A percentile compares a stretch with the other conserved stretches of the same genome.
phyloP scores from a whole-genome alignment of 805 yeast species.

The Zygosaccharomyces bisporus region DNA sequence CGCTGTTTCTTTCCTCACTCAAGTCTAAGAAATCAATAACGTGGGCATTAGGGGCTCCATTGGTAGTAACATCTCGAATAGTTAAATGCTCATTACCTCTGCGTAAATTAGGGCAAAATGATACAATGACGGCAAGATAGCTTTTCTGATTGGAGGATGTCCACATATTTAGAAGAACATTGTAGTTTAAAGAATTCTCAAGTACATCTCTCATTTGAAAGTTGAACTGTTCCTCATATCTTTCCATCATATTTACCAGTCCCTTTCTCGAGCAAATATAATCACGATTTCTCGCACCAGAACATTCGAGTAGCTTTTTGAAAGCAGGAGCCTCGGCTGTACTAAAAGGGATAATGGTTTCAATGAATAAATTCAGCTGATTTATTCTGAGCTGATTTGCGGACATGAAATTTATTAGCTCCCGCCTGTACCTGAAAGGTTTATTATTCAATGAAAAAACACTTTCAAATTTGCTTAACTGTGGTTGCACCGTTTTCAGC shows the following conservation, averaged over 20 bases:
- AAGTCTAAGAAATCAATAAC: constrained; percentile 13
- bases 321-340: constrained; percentile 11
- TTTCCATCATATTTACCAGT: constrained; percentile 10
- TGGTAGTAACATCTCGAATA: constrained; percentile 8
- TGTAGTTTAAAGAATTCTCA: constrained; percentile 10
- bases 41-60: constrained; percentile 13
- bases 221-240: constrained; percentile 13
- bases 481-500: constrained; percentile 10
- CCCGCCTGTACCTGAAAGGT: constrained; percentile 13
- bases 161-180: constrained; percentile 13
- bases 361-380: constrained; percentile 15
- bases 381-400: constrained; percentile 12
- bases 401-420: constrained; percentile 9
- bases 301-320: constrained; percentile 9
- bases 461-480: constrained; percentile 2
- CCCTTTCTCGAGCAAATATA: constrained; percentile 11
- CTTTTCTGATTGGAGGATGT: constrained; percentile 13
- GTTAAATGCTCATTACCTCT: constrained; percentile 7
- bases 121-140: constrained; percentile 12
- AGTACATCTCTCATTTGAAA: constrained; percentile 13
- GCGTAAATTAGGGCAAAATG: constrained; percentile 15
- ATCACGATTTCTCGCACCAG: constrained; percentile 9
- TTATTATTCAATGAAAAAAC: constrained; percentile 8
- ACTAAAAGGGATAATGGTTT: constrained; percentile 12
- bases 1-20: constrained; percentile 12